Base-by-base conservation (phyloP, 352 stramenopile species). In the Phytophthora quininea region DNA sequence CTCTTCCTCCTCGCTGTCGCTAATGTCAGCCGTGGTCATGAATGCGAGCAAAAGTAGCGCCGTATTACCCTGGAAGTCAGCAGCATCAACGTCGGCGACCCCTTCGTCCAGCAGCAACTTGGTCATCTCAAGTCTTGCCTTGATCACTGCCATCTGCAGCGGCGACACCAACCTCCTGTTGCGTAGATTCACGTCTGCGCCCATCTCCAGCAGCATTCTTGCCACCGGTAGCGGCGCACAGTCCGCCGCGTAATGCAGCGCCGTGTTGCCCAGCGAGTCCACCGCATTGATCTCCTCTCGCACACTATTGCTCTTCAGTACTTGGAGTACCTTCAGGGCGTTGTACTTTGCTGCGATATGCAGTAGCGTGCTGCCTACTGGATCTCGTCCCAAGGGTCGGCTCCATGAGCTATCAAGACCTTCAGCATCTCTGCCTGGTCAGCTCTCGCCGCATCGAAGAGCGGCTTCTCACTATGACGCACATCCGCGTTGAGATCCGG, bases 281-380 rank as follows among this genome's bases (percentile, higher is more conserved):
- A 32, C 29, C 4, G 59, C 52, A 51, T 79, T 71, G 38, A 79
- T 59, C 7, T 76, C 62, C 37, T 68, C 71, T 1, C 60, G 40
- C 8, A 59, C 56, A 35, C 65, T 67, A 43, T 47, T 64, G 1
- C 40, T 42, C 30, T 55, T 53, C 24, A 77, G 58, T 62, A 74
- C 56, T 1, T 56, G 9, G 52, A 77, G 33, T 8, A 72, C 61
- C 2, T 55, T 11, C 61, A 40, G 37, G 0, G 62, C 56, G 9
- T 55, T 27, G 52, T 79, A 79, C 47, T 79, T 79, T 33, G 63
- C 64, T 50, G 71, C 71, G 54, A 79, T 79, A 43, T 79, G 71
- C 54, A 79, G 56, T 59, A 74, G 48, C 12, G 54, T 71, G 58
- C 67, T 75, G 46, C 67, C 71, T 49, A 69, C 67, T 1, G 65